Base-by-base conservation (phyloP, 108 stramenopile species). In the Aureococcus anophagefferens region DNA sequence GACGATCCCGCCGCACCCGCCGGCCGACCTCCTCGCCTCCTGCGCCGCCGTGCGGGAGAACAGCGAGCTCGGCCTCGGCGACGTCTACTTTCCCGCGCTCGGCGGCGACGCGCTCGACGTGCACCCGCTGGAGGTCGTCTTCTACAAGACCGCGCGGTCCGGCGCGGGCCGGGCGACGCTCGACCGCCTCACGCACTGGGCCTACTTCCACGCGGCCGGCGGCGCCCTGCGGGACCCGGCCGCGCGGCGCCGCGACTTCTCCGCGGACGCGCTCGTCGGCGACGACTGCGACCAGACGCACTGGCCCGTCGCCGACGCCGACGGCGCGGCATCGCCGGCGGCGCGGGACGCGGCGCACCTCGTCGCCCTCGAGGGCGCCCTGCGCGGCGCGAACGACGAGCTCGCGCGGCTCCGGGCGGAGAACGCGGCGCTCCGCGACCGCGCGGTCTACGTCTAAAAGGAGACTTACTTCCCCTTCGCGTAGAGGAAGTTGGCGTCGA, bases 11-110 rank as follows among this genome's bases (percentile, higher is more conserved):
- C 21, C 17, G 1, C 25, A 3, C 21, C 51, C 51, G 51, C 3
- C 21, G 21, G 25, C 17, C 51, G 21, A 1, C 21, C 1, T 28
- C 51, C 7, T 11, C 21, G 21, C 17, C 21, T 9, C 51, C 21
- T 59, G 51, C 51, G 51, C 14, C 51, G 51, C 17, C 21, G 7
- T 59, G 7, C 51, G 51, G 3, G 51, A 1, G 7, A 1, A 1
- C 0, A 25, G 7, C 21, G 21, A 25, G 51, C 51, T 59, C 21
- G 21, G 13, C 21, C 51, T 59, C 51, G 51, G 51, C 21, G 51
- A 59, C 51, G 51, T 59, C 51, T 59, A 59, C 51, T 59, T 59
- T 11, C 51, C 51, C 51, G n/a, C n/a, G n/a, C n/a, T n/a, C n/a
- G n/a, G n/a, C n/a, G 51, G 21, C 51, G 21, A 16, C 7, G 7